A percentile compares a stretch with the other conserved stretches of the same genome.
phyloP scores from a whole-genome alignment of 1,284 basidiomycete genomes.

The Cystobasidium slooffiae region DNA sequence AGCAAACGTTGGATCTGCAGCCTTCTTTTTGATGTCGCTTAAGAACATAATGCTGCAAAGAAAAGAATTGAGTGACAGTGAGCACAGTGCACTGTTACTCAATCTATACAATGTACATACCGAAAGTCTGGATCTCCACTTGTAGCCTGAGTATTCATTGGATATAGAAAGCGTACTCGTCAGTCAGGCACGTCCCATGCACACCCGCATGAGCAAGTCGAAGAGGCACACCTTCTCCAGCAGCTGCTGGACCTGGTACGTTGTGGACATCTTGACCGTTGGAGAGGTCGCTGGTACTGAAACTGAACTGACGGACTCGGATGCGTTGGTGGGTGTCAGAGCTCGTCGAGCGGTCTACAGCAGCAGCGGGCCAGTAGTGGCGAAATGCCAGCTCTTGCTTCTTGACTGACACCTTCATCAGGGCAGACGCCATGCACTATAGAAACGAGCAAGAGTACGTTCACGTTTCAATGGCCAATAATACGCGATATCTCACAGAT shows the following conservation, averaged over 20 bases:
- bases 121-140: slow-evolving; percentile 58
- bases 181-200: slow-evolving; percentile 3
- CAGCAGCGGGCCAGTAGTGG: no score
- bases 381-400: no score
- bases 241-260: slow-evolving; percentile 49
- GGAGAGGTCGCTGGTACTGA: not conserved
- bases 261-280: slow-evolving; percentile 13
- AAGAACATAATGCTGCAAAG: slow-evolving; percentile 84
- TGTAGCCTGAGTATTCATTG: slow-evolving; percentile 47
- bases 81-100: slow-evolving; percentile 80
- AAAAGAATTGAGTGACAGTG: slow-evolving; percentile 62
- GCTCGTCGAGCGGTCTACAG: no score
- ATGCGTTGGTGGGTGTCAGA: not conserved
- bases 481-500: no score
- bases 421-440: no score
- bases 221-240: slow-evolving; percentile 47
- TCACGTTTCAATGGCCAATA: no score
- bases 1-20: slow-evolving; percentile 69
- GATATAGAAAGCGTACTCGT: slow-evolving; percentile 8
- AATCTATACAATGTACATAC: slow-evolving; percentile 59
- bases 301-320: not conserved
- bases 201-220: slow-evolving; percentile 61
- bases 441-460: no score
- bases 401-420: no score
- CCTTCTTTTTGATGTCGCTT: slow-evolving; percentile 85